A percentile compares a stretch with the other conserved stretches of the same genome.
These are phyloP conservation scores for Trametes coccinea DNA, from an alignment of 768 basidiomycete genomes.

Conservation along the genomic window DNA sequence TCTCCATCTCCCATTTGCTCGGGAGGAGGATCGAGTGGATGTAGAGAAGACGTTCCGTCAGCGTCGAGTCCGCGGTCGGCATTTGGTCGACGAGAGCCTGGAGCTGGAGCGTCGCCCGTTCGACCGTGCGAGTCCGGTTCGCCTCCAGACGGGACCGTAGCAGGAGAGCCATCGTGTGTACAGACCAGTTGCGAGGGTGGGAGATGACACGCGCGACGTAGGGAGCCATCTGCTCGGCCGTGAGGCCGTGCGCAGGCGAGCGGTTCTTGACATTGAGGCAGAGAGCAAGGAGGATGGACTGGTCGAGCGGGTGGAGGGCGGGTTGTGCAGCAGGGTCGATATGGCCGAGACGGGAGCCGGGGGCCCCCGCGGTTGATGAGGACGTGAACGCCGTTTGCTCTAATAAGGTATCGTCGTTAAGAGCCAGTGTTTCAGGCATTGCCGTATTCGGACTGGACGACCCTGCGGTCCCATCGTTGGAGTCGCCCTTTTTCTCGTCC, in stretches of 20 bases:
- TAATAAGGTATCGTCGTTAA: slow-evolving; percentile 96
- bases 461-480: slow-evolving; percentile 3
- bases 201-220: slow-evolving; percentile 88
- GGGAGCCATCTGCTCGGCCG: slow-evolving; percentile 88
- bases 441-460: slow-evolving; percentile 18
- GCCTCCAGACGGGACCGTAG: slow-evolving; percentile 91
- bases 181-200: slow-evolving; percentile 92
- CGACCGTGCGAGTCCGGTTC: slow-evolving; percentile 85
- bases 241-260: slow-evolving; percentile 87
- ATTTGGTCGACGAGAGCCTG: slow-evolving; percentile 97
- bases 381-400: slow-evolving; percentile 93
- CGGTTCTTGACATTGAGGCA: slow-evolving; percentile 90
- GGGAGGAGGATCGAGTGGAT: slow-evolving; percentile 83
- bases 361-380: slow-evolving; percentile 48
- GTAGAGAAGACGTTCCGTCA: slow-evolving; percentile 74
- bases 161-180: slow-evolving; percentile 95
- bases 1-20: slow-evolving; percentile 91
- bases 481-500: slow-evolving; percentile 5
- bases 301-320: slow-evolving; percentile 88
- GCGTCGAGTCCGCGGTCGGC: slow-evolving; percentile 78
- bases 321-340: slow-evolving; percentile 86
- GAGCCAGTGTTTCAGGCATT: slow-evolving; percentile 75
- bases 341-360: slow-evolving; percentile 54
- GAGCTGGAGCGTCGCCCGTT: slow-evolving; percentile 88
- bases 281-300: slow-evolving; percentile 87